Base-by-base conservation (phyloP, 2,329 filamentous ascomycete species). In the Colletotrichum eremochloae region DNA sequence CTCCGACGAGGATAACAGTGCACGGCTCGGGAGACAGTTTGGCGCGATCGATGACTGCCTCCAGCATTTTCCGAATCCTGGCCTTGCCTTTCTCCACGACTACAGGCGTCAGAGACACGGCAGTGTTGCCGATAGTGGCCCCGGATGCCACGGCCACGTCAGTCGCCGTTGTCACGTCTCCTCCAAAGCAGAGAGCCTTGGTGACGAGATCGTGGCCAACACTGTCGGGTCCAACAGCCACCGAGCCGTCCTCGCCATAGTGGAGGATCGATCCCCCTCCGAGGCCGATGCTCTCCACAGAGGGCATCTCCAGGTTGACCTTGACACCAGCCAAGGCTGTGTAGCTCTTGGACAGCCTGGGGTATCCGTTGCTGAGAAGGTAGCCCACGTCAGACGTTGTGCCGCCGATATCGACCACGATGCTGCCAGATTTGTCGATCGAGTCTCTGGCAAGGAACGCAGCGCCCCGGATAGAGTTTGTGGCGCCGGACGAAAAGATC, bases 221-320 rank as follows among this genome's bases (percentile, higher is more conserved):
- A 29, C 75, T 77, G 7, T 78, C 76, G 0, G 77, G 77, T 1
- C 78, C 78, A 2, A 77, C 69, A 1, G 72, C 68, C 5, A 75
- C 65, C n/a, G 56, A 48, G 2, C 63, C 61, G 8, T 66, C 55
- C 2, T 56, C 50, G 7, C 40, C 46, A 15, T 8, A 33, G 5
- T 63, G 68, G 14, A 76, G 60, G n/a, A 75, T 68, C 2, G 73
- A 74, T 2, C 76, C 76, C 14, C 76, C 76, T 0, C 76, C 76
- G 2, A 77, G 67, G 6, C 75, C 76, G 29, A 76, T 75, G n/a
- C 75, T 76, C 55, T 77, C 75, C 0, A 77, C 74, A 1, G 75
- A 76, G 6, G 76, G 76, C 76, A 77, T 77, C 33, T 76, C 74
- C 20, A 77, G 68, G 50, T 77, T 76, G 33, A 77, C 71, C 56